Evolutionary conservation across 176 grass and related monocot genomes (phyloP), one percentile per base, ranked within the genome.

Genomic region (Dactylis glomerata): DNA sequence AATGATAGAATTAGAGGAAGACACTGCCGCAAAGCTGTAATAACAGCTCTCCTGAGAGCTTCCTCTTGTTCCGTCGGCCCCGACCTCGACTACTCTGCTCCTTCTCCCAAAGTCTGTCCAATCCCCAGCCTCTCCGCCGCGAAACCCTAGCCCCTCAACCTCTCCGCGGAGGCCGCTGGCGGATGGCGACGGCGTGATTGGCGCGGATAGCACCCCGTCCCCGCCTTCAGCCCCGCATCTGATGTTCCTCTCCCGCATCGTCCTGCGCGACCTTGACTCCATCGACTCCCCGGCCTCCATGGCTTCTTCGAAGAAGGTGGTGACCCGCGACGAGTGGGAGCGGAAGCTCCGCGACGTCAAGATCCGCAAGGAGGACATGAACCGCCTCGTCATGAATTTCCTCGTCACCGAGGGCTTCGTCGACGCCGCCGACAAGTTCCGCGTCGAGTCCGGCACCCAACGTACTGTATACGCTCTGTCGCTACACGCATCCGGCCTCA

Each of bases 311-410:
- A 98, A 93, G 89, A 98, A 98, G 85, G 84, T 98, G 58, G 89
- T 93, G 72, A 93, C 91, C 51, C 89, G 85, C 61, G 93, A 95
- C 44, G 96, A 95, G 78, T 98, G 96, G 96, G 96, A 98, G 78
- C 87, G 89, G 75, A 98, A 98, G 82, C 91, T 98, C 56, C 92
- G 87, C 61, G 93, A 95, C 46, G 93, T 94, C 76, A 98, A 95
- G 91, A 95, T 98, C 65, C 90, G 91, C 40, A 98, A 95, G 78
- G 93, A 93, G 87, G 91, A 92, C 88, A 95, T 98, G 96, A 93
- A 98, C 75, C 87, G 86, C 68, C 90, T 97, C 45, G 90, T 97
- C 56, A 97, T 97, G 95, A 97, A 97, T 55, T 97, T 91, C 81
- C 91, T 98, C 57, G 92, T 98, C 69, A 95, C 92, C 46, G 95